phyloP scores from a whole-genome alignment of 192 early-diverging fungal species.

The Dissophora globulifera region DNA sequence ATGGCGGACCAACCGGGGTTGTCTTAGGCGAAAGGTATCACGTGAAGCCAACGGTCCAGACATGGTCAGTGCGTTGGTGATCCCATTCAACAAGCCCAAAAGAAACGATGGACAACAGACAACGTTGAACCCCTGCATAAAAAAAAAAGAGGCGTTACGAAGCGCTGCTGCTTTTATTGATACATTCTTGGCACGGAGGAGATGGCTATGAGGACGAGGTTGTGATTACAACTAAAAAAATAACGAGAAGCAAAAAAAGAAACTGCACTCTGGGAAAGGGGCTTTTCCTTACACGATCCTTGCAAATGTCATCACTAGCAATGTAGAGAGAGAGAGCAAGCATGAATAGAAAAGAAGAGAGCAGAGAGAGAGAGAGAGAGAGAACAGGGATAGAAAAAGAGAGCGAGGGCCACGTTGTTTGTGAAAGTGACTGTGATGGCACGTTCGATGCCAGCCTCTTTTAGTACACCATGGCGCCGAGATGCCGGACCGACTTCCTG shows the following conservation, averaged over 20 bases:
- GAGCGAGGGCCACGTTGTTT: background rate
- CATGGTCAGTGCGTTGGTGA: too few species aligned
- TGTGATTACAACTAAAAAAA: background rate
- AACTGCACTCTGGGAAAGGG: background rate
- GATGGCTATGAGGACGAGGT: background rate
- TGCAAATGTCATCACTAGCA: conserved; percentile 14
- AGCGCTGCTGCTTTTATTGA: too few species aligned
- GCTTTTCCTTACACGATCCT: background rate
- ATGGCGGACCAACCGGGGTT: too few species aligned
- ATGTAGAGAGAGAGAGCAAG: conserved; percentile 7
- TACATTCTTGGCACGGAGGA: too few species aligned
- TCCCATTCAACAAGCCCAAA: too few species aligned
- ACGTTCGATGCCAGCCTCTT: too few species aligned
- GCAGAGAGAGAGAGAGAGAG: background rate
- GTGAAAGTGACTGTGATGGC: too few species aligned
- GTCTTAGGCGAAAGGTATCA: too few species aligned
- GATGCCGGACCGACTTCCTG: background rate
- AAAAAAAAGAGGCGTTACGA: too few species aligned
- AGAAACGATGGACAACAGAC: too few species aligned
- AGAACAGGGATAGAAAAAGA: background rate
- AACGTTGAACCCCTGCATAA: too few species aligned
- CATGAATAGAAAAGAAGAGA: background rate
- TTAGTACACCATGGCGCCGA: background rate
- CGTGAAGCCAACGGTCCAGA: too few species aligned
- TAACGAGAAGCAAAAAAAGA: background rate